Base-by-base conservation (phyloP, 2,329 filamentous ascomycete species). In the Esteya vermicola region DNA sequence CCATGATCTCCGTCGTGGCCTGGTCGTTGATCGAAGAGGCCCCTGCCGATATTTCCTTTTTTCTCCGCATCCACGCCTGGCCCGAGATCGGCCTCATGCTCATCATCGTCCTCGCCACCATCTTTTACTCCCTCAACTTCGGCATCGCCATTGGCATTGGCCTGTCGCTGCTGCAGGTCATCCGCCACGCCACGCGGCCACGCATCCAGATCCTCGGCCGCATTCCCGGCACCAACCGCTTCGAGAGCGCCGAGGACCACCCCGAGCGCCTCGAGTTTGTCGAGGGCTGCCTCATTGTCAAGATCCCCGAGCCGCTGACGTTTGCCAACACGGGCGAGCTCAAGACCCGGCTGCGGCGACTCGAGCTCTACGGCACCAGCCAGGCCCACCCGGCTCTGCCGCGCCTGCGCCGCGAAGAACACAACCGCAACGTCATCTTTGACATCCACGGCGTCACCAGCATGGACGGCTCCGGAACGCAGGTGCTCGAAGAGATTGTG, bases 391-490 rank as follows among this genome's bases (percentile, higher is more conserved):
- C 91, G 0, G 88, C 88, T 0, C 67, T 95, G 16, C 91, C 91
- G 1, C 73, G 83, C 3, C 68, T 93, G 13, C 72, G 88, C 5
- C 66, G 71, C 21, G 72, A 77, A n/a, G 81, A 89, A 45, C 78
- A 84, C 52, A 95, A 95, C 56, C 75, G 78, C 50, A 95, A 94
- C 54, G 70, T 98, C 57, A 86, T 98, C 46, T 96, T 98, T 52
- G 91, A 98, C 55, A 86, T 96, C 8, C 89, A 96, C 50, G 91
- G 91, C n/a, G 91, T 98, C 4, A 94, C 88, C 0, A 82, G 81
- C 22, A 78, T 98, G 51, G 91, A 98, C 55, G 91, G 86, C 6
- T 93, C 86, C 0, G 91, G 89, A 1, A 82, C 85, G 0, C 91
- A 96, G 60, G 89, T 96, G 1, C 66, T 98, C 3, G 72, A 75